phyloP scores from a whole-genome alignment of 2,329 filamentous ascomycete species.

The Xylaria polymorpha region DNA sequence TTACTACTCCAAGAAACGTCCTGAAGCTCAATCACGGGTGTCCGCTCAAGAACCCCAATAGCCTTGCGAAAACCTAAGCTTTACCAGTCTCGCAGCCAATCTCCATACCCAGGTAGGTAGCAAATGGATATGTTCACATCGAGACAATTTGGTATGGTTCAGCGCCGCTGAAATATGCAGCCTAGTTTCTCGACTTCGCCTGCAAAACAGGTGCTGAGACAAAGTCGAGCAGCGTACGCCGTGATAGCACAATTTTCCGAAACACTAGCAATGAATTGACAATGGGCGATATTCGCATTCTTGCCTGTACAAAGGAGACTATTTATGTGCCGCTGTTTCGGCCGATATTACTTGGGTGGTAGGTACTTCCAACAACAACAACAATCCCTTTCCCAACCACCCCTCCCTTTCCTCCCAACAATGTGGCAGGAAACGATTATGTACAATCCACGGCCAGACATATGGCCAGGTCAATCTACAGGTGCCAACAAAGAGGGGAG shows the following conservation, averaged over 20 bases:
- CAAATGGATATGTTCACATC: background rate
- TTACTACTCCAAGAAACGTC: no score
- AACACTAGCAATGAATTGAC: background rate
- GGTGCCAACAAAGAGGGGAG: conserved; percentile 9
- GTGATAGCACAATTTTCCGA: background rate
- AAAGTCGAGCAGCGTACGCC: background rate
- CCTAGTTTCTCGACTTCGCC: background rate
- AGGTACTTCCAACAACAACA: background rate
- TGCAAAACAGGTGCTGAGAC: background rate
- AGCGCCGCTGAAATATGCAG: background rate
- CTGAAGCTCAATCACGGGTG: no score
- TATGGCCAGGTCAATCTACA: conserved; percentile 28
- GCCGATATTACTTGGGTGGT: conserved; percentile 45
- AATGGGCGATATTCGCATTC: conserved; percentile 23
- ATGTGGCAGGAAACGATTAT: conserved; percentile 26
- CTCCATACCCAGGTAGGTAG: no score
- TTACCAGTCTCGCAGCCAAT: background rate
- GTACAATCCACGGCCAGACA: conserved; percentile 28
- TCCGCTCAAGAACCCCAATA: no score
- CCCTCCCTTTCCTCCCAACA: conserved; percentile 23
- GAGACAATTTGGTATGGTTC: no score
- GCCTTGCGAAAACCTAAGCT: background rate
- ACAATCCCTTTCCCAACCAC: conserved; percentile 1
- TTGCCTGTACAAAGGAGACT: conserved; percentile 44
- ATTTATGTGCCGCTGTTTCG: conserved; percentile 40